Evolutionary conservation across 2,329 filamentous ascomycete genomes (phyloP), one percentile per base, ranked within the genome.

Genomic region (Neopestalotiopsis sp.): DNA sequence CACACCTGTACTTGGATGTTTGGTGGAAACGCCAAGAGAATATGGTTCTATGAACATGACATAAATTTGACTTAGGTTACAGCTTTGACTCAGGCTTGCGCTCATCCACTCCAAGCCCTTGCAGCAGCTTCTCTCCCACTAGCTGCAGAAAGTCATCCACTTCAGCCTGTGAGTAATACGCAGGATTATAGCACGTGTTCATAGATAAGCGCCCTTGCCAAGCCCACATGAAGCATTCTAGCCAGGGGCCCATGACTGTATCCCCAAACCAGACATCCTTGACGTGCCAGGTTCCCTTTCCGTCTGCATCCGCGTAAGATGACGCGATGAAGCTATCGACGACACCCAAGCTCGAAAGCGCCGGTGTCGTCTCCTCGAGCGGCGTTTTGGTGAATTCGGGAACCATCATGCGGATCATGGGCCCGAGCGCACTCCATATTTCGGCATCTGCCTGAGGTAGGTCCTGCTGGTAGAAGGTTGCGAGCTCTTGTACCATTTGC

Each of bases 181-280:
- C 68, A 9, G 68, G 62, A 30, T 70, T 70, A 32, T 66, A 70
- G 66, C 68, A 70, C 1, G 66, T 68, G 34, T 68, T 70, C n/a
- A 70, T 17, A 14, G 68, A 68, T 24, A 70, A 40, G 4, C 68
- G 61, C 14, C 66, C 68, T 14, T 65, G 61, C 68, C 68, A 70
- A 53, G 68, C 57, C 68, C 68, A 70, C 68, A 70, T 70, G 66
- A 70, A 70, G 53, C 62, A 66, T 66, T 70, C 68, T 14, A 70
- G 38, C 68, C 68, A 70, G 2, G 68, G 68, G 24, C 68, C 68
- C 20, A 61, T 70, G 53, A 70, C 68, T 2, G 68, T 70, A 57
- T 70, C 62, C 3, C 66, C 66, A 40, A 70, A 65, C 68, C 68
- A 70, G 17, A 68, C 61, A 24, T 70, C 24, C 38, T 62, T 53